Percentiles rank a stretch among this genome's conserved stretches.
phyloP scores from a whole-genome alignment of 371 early-diverging fungal genomes.

The Thermomucor indicae-seudaticae region DNA sequence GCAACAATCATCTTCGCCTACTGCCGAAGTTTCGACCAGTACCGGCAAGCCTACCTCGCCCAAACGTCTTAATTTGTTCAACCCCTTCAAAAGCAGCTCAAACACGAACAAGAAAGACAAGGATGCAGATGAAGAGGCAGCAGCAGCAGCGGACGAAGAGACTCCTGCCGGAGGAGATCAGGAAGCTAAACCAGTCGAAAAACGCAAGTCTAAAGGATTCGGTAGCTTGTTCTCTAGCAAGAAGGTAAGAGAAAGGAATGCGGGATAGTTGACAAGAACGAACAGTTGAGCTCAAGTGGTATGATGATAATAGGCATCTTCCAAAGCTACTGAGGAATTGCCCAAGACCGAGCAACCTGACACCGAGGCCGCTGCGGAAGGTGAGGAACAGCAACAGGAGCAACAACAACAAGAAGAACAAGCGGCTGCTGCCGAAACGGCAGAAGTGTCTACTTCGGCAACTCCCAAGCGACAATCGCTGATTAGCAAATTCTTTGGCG shows the following conservation, averaged over 20 bases:
- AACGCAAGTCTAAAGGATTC: conserved; percentile 13
- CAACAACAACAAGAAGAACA: not conserved
- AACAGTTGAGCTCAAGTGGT: not conserved
- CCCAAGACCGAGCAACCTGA: not conserved
- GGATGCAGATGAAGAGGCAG: not conserved
- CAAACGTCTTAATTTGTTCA: not conserved
- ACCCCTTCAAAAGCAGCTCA: not conserved
- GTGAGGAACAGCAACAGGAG: not conserved
- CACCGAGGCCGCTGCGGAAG: conserved; percentile 1
- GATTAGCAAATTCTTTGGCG: conserved; percentile 15
- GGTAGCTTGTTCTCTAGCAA: conserved; percentile 7
- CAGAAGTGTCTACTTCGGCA: not conserved
- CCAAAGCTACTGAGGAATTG: conserved; percentile 5
- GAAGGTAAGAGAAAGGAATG: conserved; percentile 4
- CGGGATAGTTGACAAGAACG: not conserved
- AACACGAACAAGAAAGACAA: conserved; percentile 3
- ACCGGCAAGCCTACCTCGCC: conserved; percentile 6
- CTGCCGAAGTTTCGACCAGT: not conserved
- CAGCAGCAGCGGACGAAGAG: not conserved
- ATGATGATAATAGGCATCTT: not conserved
- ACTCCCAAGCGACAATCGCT: conserved; percentile 27
- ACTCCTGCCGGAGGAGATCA: not conserved
- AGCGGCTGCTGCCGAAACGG: not conserved
- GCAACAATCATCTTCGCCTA: not conserved
- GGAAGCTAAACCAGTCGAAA: conserved; percentile 1